Base-by-base conservation (phyloP, 345 rosid species). In the Punica granatum region DNA sequence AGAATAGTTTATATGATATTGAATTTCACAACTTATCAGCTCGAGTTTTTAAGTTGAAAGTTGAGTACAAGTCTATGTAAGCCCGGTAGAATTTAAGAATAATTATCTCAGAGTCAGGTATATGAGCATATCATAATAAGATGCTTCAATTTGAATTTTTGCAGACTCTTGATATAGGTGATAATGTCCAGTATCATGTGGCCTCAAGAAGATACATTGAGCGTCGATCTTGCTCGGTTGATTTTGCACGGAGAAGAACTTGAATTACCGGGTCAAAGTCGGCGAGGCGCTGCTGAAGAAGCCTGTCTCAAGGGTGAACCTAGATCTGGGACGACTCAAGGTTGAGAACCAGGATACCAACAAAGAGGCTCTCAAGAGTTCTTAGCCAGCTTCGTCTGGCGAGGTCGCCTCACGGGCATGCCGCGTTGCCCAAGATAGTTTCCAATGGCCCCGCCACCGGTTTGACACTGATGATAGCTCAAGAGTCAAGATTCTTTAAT, bases 211-310 rank as follows among this genome's bases (percentile, higher is more conserved):
- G 90, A 92, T 66, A 75, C 81, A 0, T 76, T 92, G 41, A 80
- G 65, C 0, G 96, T 90, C 44, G 78, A 61, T 18, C 39, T 80
- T 18, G 76, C 86, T 0, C 92, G 0, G 86, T 83, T 21, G 98
- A 92, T 62, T 11, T 82, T 33, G 79, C n/a, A 87, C 94, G 2
- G 54, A 77, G 67, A 59, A 80, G 23, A 90, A 90, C 71, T 67
- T 92, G 79, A 68, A 88, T 26, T 74, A 77, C 37, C 85, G 90
- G 3, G 83, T 81, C 13, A 60, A 78, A 70, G 82, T 84, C 35
- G 96, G 92, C 12, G 82, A 85, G 68, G 72, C 74, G 12, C 66
- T 90, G 69, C 63, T 90, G 31, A 81, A 86, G 68, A 84, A 88
- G 72, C 85, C 68, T 28, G 84, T 88, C 9, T 73, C 86, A 13